These are phyloP conservation scores for Epichloe gansuensis DNA, from an alignment of 2,329 filamentous ascomycete species.

Conservation along the genomic window DNA sequence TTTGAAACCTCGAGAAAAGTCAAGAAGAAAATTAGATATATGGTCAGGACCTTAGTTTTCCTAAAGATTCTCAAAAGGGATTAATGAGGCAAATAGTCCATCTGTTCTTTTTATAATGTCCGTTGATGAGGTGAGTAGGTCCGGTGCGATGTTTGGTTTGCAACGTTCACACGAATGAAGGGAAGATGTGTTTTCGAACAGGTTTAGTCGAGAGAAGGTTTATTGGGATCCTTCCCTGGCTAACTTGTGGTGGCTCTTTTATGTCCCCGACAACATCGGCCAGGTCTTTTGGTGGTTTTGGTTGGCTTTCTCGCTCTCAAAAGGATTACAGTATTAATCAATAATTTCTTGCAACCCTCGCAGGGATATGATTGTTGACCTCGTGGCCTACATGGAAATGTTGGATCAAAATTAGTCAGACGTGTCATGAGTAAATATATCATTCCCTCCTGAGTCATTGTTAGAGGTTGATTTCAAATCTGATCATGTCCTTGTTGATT, in stretches of 20 bases:
- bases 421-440: too few species aligned
- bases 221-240: not conserved
- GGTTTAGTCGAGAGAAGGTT: not conserved
- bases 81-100: conserved; percentile 23
- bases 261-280: conserved; percentile 13
- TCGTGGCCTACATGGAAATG: too few species aligned
- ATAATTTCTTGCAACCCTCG: conserved; percentile 9
- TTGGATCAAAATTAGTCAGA: too few species aligned
- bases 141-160: conserved; percentile 10
- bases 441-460: too few species aligned
- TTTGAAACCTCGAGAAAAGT: conserved; percentile 9
- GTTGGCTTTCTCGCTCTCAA: conserved; percentile 19
- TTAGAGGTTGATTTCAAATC: too few species aligned
- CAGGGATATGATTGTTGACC: not conserved
- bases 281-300: conserved; percentile 9
- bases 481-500: too few species aligned
- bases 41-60: conserved; percentile 17
- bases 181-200: not conserved
- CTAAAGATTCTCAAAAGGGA: conserved; percentile 14
- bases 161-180: conserved; percentile 3
- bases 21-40: conserved; percentile 13
- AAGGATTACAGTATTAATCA: conserved; percentile 17
- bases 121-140: conserved; percentile 17
- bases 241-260: conserved; percentile 7
- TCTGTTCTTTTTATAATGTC: conserved; percentile 22